Conservation (phyloP, 495 filamentous ascomycete species). For the Neurospora sp. region DNA sequence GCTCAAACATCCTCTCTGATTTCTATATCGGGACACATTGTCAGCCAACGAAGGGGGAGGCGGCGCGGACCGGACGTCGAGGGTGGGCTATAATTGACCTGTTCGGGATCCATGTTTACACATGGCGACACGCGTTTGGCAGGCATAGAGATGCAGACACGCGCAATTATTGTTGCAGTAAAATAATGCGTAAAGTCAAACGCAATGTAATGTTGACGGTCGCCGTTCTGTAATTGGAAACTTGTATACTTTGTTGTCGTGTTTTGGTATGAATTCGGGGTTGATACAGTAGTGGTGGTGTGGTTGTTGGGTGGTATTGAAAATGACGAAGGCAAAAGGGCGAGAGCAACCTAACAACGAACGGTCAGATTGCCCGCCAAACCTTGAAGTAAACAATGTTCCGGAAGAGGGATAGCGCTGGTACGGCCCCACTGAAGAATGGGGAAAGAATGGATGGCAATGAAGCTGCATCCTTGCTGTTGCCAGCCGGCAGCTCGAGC, state of each 20-base stretch:
- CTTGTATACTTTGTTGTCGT: neutral
- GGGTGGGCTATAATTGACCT: conserved; percentile 17
- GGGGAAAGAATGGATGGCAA: neutral
- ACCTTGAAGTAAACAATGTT: conserved; percentile 24
- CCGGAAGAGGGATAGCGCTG: conserved; percentile 16
- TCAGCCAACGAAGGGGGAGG: conserved; percentile 1
- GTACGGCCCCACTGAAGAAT: neutral
- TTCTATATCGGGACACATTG: conserved; percentile 13
- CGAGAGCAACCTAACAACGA: neutral
- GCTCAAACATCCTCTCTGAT: conserved; percentile 27
- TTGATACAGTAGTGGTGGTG: neutral
- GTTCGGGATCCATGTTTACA: conserved; percentile 31
- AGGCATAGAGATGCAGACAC: conserved; percentile 15
- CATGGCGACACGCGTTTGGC: conserved; percentile 24
- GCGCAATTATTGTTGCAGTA: neutral
- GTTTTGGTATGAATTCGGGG: neutral
- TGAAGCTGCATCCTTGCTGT: neutral
- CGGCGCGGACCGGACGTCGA: neutral
- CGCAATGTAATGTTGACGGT: neutral
- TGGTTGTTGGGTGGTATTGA: neutral
- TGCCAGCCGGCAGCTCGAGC: neutral
- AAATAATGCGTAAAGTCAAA: neutral
- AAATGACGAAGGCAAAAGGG: neutral
- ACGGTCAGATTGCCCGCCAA: neutral
- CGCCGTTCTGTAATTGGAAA: neutral